phyloP scores from a whole-genome alignment of 176 grass and related monocot species.

The Raddia distichophylla region DNA sequence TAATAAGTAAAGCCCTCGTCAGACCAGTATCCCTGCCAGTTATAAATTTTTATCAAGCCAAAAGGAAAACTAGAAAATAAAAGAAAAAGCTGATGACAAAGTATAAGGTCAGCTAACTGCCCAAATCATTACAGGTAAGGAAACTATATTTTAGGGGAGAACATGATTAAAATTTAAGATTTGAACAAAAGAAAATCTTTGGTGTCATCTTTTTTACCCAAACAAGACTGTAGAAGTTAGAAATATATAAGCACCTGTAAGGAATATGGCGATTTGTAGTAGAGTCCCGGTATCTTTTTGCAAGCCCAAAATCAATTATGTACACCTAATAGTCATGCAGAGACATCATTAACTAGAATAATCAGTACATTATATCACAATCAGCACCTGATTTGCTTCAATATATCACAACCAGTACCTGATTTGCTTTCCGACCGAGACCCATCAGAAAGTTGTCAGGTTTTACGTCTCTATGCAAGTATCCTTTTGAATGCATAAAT shows the following conservation, averaged over 20 bases:
- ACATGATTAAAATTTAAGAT: neutral
- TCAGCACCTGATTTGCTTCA: constrained; percentile 70
- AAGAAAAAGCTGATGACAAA: neutral
- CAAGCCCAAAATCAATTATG: constrained; percentile 98
- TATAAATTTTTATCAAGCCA: neutral
- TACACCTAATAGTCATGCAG: constrained; percentile 67
- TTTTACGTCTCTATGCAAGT: constrained; percentile 94
- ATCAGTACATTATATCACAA: neutral
- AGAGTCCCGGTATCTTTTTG: constrained; percentile 93
- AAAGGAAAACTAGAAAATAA: neutral
- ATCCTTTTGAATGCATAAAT: constrained; percentile 95
- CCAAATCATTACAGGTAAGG: neutral
- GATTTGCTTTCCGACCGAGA: constrained; percentile 84
- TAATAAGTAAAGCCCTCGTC: neutral
- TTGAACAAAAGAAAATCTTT: constrained; percentile 8
- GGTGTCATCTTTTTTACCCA: neutral
- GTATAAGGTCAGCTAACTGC: neutral
- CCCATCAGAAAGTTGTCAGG: constrained; percentile 99
- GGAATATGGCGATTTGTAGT: constrained; percentile 93
- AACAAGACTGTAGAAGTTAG: neutral
- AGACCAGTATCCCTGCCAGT: neutral
- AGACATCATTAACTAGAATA: constrained; percentile 25
- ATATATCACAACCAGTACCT: constrained; percentile 50
- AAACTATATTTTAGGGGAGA: neutral
- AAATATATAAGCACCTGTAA: constrained; percentile 61